These are phyloP conservation scores for Periconia digitata DNA, from an alignment of 2,329 filamentous ascomycete species.

Conservation along the genomic window DNA sequence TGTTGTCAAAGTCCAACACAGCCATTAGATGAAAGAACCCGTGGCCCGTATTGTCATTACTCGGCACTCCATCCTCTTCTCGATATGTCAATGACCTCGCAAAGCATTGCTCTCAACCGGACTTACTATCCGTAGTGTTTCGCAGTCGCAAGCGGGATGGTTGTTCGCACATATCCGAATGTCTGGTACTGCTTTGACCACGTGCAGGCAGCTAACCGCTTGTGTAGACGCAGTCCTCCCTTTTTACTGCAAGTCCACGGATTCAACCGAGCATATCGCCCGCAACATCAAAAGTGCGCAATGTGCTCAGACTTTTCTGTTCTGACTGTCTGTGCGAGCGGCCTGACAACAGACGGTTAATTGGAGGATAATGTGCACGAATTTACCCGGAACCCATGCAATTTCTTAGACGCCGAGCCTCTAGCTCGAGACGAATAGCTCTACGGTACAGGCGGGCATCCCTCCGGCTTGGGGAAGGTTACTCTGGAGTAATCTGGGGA, in stretches of 20 bases:
- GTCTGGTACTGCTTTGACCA: slow-evolving; percentile 1
- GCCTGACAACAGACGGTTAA: slow-evolving; percentile 3
- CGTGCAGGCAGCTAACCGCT: slow-evolving; percentile 1
- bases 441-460: slow-evolving; percentile 29
- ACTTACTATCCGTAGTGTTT: neutral
- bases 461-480: slow-evolving; percentile 23
- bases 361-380: slow-evolving; percentile 12
- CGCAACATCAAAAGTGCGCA: slow-evolving; percentile 1
- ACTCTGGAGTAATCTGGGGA: slow-evolving; percentile 23
- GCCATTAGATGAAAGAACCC: neutral
- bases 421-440: slow-evolving; percentile 22
- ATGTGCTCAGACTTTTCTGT: neutral
- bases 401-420: slow-evolving; percentile 19
- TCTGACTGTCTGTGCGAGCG: neutral
- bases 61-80: neutral
- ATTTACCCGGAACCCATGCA: slow-evolving; percentile 10
- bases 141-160: neutral
- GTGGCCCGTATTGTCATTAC: neutral
- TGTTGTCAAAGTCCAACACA: slow-evolving; percentile 7
- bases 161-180: neutral
- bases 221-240: neutral
- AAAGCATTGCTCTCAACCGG: slow-evolving; percentile 3
- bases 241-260: neutral
- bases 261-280: slow-evolving; percentile 2
- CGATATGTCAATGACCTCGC: slow-evolving; percentile 4